These are phyloP conservation scores for Dothistroma septosporum DNA, from an alignment of 2,329 filamentous ascomycete genomes.

Conservation along the genomic window DNA sequence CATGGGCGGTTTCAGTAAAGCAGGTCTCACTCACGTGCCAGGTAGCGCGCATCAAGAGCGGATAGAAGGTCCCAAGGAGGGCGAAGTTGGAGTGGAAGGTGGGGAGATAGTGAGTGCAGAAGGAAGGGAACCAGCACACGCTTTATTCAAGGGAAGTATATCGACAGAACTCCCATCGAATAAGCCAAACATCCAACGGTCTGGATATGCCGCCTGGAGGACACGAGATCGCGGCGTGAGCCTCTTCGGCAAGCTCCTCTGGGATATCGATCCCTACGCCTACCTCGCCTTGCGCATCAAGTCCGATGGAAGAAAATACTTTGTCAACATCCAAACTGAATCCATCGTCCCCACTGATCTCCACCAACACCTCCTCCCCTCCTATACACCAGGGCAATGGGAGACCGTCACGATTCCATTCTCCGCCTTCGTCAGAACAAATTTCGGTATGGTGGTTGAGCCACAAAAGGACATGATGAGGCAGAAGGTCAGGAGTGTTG, in stretches of 20 bases:
- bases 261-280: constrained; percentile 84
- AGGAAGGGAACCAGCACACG: constrained; percentile 58
- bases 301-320: constrained; percentile 86
- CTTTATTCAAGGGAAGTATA: constrained; percentile 81
- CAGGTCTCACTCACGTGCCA: constrained; percentile 60
- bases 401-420: constrained; percentile 91
- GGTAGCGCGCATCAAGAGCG: constrained; percentile 22
- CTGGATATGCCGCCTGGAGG: constrained; percentile 86
- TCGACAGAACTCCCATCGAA: constrained; percentile 77
- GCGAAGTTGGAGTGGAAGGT: constrained; percentile 15
- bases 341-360: constrained; percentile 90
- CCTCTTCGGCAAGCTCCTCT: constrained; percentile 78
- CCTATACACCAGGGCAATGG: constrained; percentile 77
- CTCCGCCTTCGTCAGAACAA: constrained; percentile 91
- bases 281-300: constrained; percentile 86
- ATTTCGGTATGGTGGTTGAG: constrained; percentile 85
- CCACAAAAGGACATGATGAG: constrained; percentile 86
- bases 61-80: constrained; percentile 9
- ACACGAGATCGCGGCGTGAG: constrained; percentile 73
- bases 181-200: constrained; percentile 68
- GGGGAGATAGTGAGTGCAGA: constrained; percentile 17
- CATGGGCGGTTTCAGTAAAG: constrained; percentile 80
- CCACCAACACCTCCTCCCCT: constrained; percentile 86
- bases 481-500: constrained; percentile 79
- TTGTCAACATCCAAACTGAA: constrained; percentile 93